Conservation (phyloP, 1,139 yeast species). For the Geotrichum siamense region DNA sequence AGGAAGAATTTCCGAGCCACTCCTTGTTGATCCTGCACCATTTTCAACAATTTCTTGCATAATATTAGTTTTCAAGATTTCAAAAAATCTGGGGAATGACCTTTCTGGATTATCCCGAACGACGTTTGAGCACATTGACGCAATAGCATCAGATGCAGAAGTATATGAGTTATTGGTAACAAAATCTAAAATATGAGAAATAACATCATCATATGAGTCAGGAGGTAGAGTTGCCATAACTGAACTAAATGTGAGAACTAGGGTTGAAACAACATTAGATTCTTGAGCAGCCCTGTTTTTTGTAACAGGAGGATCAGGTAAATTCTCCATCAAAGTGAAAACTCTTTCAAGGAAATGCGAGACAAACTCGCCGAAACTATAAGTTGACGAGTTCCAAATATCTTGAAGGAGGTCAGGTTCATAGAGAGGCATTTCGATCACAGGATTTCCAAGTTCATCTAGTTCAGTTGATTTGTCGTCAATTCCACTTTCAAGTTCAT, state of each 20-base stretch:
- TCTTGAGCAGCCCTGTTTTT: slow-evolving; percentile 32
- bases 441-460: slow-evolving; percentile 18
- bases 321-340: slow-evolving; percentile 62
- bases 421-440: slow-evolving; percentile 25
- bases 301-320: slow-evolving; percentile 42
- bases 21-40: slow-evolving; percentile 73
- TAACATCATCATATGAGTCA: slow-evolving; percentile 47
- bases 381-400: slow-evolving; percentile 69
- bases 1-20: slow-evolving; percentile 60
- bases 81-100: slow-evolving; percentile 43
- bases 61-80: slow-evolving; percentile 46
- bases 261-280: slow-evolving; percentile 43
- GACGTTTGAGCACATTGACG: slow-evolving; percentile 62
- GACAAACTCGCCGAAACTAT: slow-evolving; percentile 59
- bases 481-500: slow-evolving; percentile 5
- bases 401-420: slow-evolving; percentile 44
- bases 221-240: slow-evolving; percentile 66
- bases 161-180: slow-evolving; percentile 55
- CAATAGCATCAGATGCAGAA: slow-evolving; percentile 60
- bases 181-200: slow-evolving; percentile 50
- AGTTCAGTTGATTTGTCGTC: slow-evolving; percentile 18
- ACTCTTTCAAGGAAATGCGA: slow-evolving; percentile 52
- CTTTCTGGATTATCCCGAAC: slow-evolving; percentile 52
- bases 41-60: slow-evolving; percentile 69
- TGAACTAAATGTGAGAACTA: slow-evolving; percentile 61